Evolutionary conservation across 1,139 yeast genomes (phyloP).

Genomic region (Diutina siamensis): DNA sequence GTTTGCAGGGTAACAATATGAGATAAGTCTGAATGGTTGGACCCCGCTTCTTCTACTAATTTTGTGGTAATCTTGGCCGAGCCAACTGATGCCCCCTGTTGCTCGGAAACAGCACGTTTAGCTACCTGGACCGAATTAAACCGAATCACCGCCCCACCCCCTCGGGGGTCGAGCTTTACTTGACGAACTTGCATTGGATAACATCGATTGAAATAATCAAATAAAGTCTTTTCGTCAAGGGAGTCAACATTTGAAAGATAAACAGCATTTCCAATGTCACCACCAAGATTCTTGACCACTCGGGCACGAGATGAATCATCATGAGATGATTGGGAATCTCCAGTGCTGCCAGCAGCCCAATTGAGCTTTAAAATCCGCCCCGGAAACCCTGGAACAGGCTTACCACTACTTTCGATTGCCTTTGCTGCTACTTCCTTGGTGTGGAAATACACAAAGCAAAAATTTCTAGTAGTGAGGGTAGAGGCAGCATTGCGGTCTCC

Average conservation of each 20-base stretch:
- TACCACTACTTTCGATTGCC: constrained; percentile 63
- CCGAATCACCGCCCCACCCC: neutral
- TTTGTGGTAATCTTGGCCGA: neutral
- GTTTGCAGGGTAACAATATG: neutral
- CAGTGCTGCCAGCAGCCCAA: constrained; percentile 53
- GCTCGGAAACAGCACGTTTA: neutral
- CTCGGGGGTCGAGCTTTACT: neutral
- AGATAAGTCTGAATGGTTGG: neutral
- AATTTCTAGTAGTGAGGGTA: constrained; percentile 18
- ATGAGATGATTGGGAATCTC: neutral
- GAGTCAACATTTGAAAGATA: neutral
- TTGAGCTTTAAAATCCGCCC: constrained; percentile 57
- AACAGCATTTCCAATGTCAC: neutral
- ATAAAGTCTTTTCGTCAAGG: neutral
- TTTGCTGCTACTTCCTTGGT: constrained; percentile 53
- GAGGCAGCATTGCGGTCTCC: neutral
- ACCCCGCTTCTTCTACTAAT: neutral
- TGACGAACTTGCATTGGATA: constrained; percentile 6
- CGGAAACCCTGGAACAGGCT: constrained; percentile 46
- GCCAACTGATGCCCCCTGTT: neutral
- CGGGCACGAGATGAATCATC: neutral
- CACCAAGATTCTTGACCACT: neutral
- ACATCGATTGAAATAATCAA: neutral
- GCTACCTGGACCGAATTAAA: neutral
- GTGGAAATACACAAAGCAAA: constrained; percentile 79